Evolutionary conservation across 2,329 filamentous ascomycete genomes (phyloP).

Genomic region (Aureobasidium namibiae): DNA sequence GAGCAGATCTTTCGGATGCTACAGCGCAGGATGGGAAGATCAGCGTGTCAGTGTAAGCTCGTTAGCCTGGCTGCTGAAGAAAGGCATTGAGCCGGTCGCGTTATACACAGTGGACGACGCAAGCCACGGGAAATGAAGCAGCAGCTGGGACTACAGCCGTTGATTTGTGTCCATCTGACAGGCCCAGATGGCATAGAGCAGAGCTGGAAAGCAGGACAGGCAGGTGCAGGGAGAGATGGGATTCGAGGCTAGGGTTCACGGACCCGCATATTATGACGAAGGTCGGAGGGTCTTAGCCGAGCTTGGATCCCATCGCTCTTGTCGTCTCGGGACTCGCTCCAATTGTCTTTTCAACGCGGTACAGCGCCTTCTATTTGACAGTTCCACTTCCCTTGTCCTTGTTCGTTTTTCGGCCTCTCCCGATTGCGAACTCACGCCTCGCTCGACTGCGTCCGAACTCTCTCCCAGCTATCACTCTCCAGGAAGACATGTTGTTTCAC

Average conservation of each 20-base stretch:
- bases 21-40: neutral
- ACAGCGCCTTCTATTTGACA: constrained; percentile 3
- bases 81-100: neutral
- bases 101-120: neutral
- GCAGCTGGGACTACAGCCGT: neutral
- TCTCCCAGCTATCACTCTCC: neutral
- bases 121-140: neutral
- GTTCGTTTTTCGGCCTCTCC: neutral
- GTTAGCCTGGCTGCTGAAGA: neutral
- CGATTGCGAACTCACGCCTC: neutral
- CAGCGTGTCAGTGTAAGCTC: neutral
- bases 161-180: constrained; percentile 2
- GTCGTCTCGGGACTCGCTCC: neutral
- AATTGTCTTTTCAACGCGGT: constrained; percentile 7
- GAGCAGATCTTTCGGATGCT: constrained; percentile 6
- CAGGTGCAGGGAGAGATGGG: constrained; percentile 1
- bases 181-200: neutral
- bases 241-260: neutral
- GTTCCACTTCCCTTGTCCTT: constrained; percentile 4
- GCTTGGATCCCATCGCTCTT: neutral
- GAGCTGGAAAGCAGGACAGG: neutral
- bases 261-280: constrained; percentile 4
- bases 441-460: neutral
- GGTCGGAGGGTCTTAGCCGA: constrained; percentile 1
- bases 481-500: constrained; percentile 13